A percentile compares a stretch with the other conserved stretches of the same genome.
These are phyloP conservation scores for Grifola frondosa DNA, from an alignment of 1,284 basidiomycete species.

Conservation along the genomic window DNA sequence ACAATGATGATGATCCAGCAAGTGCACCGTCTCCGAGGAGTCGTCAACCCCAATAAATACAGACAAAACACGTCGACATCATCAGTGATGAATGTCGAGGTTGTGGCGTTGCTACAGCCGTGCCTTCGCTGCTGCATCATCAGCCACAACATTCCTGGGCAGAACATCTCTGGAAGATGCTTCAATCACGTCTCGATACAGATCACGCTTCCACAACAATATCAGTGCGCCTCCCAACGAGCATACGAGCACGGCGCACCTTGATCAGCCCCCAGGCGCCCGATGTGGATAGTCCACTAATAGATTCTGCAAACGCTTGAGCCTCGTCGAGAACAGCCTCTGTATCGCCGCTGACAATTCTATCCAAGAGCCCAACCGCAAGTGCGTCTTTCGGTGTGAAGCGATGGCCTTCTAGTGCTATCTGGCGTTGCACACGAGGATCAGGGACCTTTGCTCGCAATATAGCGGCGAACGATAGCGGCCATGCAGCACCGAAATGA, in stretches of 20 bases:
- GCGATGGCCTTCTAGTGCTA: constrained; percentile 81
- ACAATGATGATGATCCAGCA: too few species aligned
- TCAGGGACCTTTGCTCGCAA: constrained; percentile 67
- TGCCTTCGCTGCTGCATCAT: constrained; percentile 35
- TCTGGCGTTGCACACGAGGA: constrained; percentile 65
- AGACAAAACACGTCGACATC: too few species aligned
- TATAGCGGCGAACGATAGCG: constrained; percentile 69
- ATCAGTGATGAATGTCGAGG: too few species aligned
- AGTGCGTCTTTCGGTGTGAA: constrained; percentile 79
- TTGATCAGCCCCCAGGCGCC: constrained; percentile 73
- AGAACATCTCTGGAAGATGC: constrained; percentile 28
- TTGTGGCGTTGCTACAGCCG: constrained; percentile 26
- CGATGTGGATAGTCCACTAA: constrained; percentile 46
- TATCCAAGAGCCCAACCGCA: constrained; percentile 70
- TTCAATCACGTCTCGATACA: constrained; percentile 40
- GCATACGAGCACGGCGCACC: constrained; percentile 24
- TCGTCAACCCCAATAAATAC: too few species aligned
- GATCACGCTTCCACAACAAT: constrained; percentile 34
- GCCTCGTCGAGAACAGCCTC: constrained; percentile 63
- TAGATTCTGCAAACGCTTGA: constrained; percentile 51
- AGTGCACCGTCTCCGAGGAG: too few species aligned
- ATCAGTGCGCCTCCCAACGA: not conserved
- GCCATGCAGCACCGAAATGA: constrained; percentile 81
- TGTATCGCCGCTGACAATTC: constrained; percentile 55
- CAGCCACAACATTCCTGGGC: constrained; percentile 23